Percentiles rank a stretch among this genome's conserved stretches.
Evolutionary conservation across 306 rosid species (phyloP).

Genomic region (Dalbergia cultrata): DNA sequence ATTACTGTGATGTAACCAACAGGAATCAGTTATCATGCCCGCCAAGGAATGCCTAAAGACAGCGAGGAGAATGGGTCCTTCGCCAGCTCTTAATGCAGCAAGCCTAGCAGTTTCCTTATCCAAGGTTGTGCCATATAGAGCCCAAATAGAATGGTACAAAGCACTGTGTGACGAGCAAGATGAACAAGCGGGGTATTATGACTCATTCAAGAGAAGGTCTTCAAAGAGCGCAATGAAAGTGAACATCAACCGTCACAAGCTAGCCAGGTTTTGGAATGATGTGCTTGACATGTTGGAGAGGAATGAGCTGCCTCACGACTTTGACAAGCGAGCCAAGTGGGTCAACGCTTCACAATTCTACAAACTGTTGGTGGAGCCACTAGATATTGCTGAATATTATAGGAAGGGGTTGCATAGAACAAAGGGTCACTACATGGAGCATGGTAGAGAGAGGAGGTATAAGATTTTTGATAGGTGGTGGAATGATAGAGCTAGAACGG

Average conservation of each 20-base stretch:
- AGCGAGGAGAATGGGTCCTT: conserved; percentile 72
- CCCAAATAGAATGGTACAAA: conserved; percentile 89
- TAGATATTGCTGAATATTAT: conserved; percentile 88
- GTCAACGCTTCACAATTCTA: conserved; percentile 67
- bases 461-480: conserved; percentile 87
- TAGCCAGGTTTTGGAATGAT: conserved; percentile 72
- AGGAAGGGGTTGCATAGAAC: conserved; percentile 51
- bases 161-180: conserved; percentile 61
- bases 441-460: conserved; percentile 82
- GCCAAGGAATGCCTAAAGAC: conserved; percentile 73
- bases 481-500: conserved; percentile 53
- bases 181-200: conserved; percentile 78
- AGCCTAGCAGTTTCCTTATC: conserved; percentile 68
- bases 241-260: conserved; percentile 71
- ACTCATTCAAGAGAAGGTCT: conserved; percentile 69
- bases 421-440: conserved; percentile 76
- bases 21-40: conserved; percentile 58
- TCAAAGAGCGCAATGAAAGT: conserved; percentile 58
- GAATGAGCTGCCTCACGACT: conserved; percentile 70
- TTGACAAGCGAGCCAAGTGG: conserved; percentile 70
- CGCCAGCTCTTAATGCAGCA: conserved; percentile 67
- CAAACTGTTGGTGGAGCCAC: conserved; percentile 81
- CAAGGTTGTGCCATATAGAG: conserved; percentile 69
- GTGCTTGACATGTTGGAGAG: conserved; percentile 69
- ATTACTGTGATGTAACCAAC: conserved; percentile 37